Evolutionary conservation across 805 yeast genomes (phyloP).

Genomic region (Nakazawaea peltata): DNA sequence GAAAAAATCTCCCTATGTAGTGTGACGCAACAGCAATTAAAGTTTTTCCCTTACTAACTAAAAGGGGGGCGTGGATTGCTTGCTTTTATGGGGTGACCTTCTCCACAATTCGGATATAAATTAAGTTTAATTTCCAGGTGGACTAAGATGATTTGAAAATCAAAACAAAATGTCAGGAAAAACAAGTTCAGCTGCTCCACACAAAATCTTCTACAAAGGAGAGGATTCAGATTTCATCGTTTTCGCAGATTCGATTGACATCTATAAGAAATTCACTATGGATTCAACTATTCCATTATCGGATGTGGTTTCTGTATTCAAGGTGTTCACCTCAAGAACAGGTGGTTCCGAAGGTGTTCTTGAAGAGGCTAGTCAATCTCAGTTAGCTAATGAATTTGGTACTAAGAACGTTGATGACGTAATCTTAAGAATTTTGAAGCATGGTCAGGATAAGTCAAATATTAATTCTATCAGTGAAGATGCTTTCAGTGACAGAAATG

Average conservation of each 20-base stretch:
- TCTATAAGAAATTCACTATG: constrained; percentile 36
- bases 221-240: constrained; percentile 53
- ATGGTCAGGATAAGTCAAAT: constrained; percentile 43
- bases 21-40: not conserved
- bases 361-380: constrained; percentile 63
- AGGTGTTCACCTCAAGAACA: constrained; percentile 51
- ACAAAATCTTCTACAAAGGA: constrained; percentile 61
- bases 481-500: constrained; percentile 7
- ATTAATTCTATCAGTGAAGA: not conserved
- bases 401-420: constrained; percentile 43
- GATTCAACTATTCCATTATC: constrained; percentile 53
- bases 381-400: constrained; percentile 65
- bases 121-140: too few species aligned
- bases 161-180: constrained; percentile 2
- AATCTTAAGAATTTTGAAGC: constrained; percentile 47
- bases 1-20: too few species aligned
- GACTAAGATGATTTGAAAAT: too few species aligned
- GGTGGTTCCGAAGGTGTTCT: constrained; percentile 70
- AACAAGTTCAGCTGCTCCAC: constrained; percentile 17
- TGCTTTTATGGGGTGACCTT: too few species aligned
- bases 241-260: constrained; percentile 49
- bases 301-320: constrained; percentile 54
- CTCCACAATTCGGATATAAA: too few species aligned
- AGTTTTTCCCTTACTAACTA: not conserved
- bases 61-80: too few species aligned